Evolutionary conservation across 805 yeast species (phyloP), one percentile per base, ranked within the genome.

Genomic region (Cyberlindnera xishuangbannaensis): DNA sequence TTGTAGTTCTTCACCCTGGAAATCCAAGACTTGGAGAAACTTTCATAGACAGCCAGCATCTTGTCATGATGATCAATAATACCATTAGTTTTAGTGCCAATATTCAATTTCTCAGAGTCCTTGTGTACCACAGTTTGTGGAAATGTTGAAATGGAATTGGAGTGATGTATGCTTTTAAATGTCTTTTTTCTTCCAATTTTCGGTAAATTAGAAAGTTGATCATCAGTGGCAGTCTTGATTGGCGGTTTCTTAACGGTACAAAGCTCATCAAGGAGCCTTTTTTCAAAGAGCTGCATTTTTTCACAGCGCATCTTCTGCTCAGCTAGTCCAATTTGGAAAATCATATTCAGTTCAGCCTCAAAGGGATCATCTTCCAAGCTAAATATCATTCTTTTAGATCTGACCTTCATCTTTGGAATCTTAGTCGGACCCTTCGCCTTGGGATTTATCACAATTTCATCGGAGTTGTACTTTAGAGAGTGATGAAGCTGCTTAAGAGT

Each of bases 351-450:
- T 46, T 84, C 78, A 7, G 77, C 65, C 56, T 90, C 97, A 54
- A 88, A 87, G 7, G 95, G 90, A 56, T 90, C 97, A 55, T 84
- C 95, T 36, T 84, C 95, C 42, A 87, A 65, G 16, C 80, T 67
- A 24, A 87, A 59, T 5, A 80, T 64, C 41, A 84, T 65, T 25
- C 72, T 62, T 6, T 64, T 64, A 0, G 94, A 64, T 26, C 61
- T 68, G 23, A 87, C 44, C 15, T 70, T 67, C 3, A 85, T 58
- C 15, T 59, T 61, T 11, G 88, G 88, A 7, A 90, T 61, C 4
- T 63, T 42, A 0, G 73, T 67, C 0, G 62, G 55, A n/a, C 58
- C 61, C 13, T 53, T 59, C 2, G 57, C 43, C 29, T 67, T 40
- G 13, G 74, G 75, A 28, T 48, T 45, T 10, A 67, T 63, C 6